Conservation (phyloP, 768 basidiomycete species). For the Ramaria rubella region DNA sequence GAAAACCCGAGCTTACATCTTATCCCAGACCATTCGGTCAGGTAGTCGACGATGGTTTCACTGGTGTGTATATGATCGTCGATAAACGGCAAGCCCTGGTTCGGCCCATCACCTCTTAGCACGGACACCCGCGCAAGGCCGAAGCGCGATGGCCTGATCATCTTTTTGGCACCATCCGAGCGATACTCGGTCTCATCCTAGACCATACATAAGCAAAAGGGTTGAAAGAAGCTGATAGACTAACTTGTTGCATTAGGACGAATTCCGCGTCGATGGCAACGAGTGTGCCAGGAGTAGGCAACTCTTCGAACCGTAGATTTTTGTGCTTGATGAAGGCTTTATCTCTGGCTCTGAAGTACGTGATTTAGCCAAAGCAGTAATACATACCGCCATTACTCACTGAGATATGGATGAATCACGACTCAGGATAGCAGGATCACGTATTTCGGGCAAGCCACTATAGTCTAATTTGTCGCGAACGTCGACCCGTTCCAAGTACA, state of each 20-base stretch:
- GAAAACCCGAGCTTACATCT: conserved; percentile 57
- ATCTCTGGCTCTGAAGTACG: conserved; percentile 62
- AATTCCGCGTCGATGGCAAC: conserved; percentile 98
- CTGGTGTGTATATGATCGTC: conserved; percentile 98
- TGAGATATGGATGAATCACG: conserved; percentile 84
- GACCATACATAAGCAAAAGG: neutral
- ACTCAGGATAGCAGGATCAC: conserved; percentile 71
- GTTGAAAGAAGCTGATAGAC: neutral
- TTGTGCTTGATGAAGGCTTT: conserved; percentile 69
- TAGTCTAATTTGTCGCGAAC: conserved; percentile 53
- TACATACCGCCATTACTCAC: conserved; percentile 36
- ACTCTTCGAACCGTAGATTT: conserved; percentile 59
- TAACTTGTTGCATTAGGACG: conserved; percentile 90
- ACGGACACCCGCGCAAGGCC: conserved; percentile 94
- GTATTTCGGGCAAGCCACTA: conserved; percentile 50
- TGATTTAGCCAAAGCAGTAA: neutral
- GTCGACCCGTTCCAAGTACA: conserved; percentile 83
- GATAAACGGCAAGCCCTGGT: conserved; percentile 85
- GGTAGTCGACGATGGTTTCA: conserved; percentile 90
- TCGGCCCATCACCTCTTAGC: conserved; percentile 74
- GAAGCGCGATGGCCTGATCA: conserved; percentile 84
- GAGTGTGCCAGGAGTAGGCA: conserved; percentile 79
- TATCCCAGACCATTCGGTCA: conserved; percentile 96
- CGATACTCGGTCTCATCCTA: conserved; percentile 94
- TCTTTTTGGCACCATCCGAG: conserved; percentile 91